Percentiles rank a stretch among this genome's conserved stretches.
These are phyloP conservation scores for Backusella australiensis DNA, from an alignment of 192 early-diverging fungal species.

Conservation along the genomic window DNA sequence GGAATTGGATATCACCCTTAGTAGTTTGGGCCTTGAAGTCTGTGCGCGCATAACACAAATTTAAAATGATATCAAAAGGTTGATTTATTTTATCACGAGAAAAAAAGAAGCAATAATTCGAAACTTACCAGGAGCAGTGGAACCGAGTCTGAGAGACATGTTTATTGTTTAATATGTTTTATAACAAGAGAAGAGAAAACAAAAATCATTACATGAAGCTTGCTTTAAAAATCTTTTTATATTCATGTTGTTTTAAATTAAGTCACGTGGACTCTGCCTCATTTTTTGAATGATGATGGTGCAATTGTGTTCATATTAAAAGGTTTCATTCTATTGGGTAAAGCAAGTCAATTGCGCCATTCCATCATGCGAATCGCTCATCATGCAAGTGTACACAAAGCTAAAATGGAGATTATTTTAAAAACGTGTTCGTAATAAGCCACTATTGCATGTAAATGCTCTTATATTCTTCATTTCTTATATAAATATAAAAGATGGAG, in stretches of 20 bases:
- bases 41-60: neutral
- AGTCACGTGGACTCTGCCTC: neutral
- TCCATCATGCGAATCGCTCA: conserved; percentile 9
- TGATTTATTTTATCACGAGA: neutral
- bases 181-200: neutral
- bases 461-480: neutral
- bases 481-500: neutral
- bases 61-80: neutral
- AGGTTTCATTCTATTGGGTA: conserved; percentile 6
- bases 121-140: conserved; percentile 47
- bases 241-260: neutral
- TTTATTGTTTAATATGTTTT: conserved; percentile 4
- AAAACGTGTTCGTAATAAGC: neutral
- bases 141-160: conserved; percentile 55
- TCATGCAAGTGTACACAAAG: conserved; percentile 7
- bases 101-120: neutral
- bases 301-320: conserved; percentile 5
- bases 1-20: conserved; percentile 87
- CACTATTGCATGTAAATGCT: neutral
- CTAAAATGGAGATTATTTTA: neutral
- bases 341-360: conserved; percentile 3
- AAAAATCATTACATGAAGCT: neutral
- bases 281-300: neutral
- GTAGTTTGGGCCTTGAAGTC: conserved; percentile 89
- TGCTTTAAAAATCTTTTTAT: neutral